A percentile compares a stretch with the other conserved stretches of the same genome.
phyloP scores from a whole-genome alignment of 306 rosid genomes.

The Acacia acuminata region DNA sequence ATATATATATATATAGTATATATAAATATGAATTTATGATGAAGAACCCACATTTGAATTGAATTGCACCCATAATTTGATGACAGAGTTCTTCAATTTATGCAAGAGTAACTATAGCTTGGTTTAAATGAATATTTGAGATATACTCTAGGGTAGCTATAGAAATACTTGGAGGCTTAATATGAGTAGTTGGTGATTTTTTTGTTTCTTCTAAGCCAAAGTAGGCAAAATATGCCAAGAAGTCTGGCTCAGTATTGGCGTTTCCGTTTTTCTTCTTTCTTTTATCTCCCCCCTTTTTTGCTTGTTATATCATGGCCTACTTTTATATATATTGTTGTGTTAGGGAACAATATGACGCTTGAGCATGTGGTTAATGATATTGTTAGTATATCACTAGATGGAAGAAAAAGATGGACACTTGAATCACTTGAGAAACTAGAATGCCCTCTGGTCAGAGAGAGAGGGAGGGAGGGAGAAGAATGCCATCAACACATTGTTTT shows the following conservation, averaged over 20 bases:
- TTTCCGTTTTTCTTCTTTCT: background rate
- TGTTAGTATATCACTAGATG: background rate
- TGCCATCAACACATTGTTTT: background rate
- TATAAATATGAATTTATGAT: background rate
- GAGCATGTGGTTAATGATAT: background rate
- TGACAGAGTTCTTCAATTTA: background rate
- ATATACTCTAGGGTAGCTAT: background rate
- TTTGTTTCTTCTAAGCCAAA: background rate
- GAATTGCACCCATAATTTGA: background rate
- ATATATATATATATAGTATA: no score
- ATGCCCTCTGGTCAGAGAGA: no score
- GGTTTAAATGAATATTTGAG: background rate
- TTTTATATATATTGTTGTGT: background rate
- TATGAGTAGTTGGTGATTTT: constrained; percentile 5
- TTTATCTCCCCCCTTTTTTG: no score
- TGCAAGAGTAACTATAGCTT: background rate
- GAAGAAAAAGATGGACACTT: background rate
- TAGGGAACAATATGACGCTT: background rate
- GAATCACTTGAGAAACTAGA: background rate
- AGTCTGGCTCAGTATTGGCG: background rate
- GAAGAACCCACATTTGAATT: constrained; percentile 10
- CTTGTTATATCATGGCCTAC: background rate
- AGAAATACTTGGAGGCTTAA: constrained; percentile 7
- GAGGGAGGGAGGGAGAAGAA: background rate
- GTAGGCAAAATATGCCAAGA: background rate